Conservation (phyloP, 805 yeast species). For the Zygosaccharomyces lentus region DNA sequence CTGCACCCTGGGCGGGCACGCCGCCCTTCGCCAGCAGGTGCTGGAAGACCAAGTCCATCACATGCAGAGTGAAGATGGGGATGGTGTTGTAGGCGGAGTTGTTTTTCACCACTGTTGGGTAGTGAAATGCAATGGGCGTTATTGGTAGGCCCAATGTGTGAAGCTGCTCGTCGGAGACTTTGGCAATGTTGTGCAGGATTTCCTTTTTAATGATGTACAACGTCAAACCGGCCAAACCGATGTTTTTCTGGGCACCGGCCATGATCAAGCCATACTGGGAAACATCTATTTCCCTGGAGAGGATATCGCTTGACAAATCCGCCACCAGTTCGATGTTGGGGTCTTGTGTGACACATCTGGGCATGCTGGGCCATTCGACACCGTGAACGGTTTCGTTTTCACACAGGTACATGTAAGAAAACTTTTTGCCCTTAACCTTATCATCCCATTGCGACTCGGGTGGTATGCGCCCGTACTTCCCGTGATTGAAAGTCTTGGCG, state of each 20-base stretch:
- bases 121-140: constrained; percentile 84
- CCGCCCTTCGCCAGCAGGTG: constrained; percentile 70
- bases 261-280: constrained; percentile 81
- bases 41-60: constrained; percentile 72
- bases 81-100: constrained; percentile 94
- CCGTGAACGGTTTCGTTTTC: constrained; percentile 98
- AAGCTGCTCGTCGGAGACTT: constrained; percentile 60
- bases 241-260: constrained; percentile 98
- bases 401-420: constrained; percentile 84
- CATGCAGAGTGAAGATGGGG: constrained; percentile 87
- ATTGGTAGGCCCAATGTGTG: constrained; percentile 61
- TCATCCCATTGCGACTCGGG: constrained; percentile 58
- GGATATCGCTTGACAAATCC: constrained; percentile 90
- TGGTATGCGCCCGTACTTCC: constrained; percentile 67
- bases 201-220: constrained; percentile 84
- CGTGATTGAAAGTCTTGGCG: constrained; percentile 48
- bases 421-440: constrained; percentile 43
- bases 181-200: constrained; percentile 49
- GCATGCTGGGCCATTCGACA: constrained; percentile 62
- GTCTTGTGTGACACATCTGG: constrained; percentile 49
- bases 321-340: constrained; percentile 74
- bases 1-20: constrained; percentile 51
- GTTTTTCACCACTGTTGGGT: constrained; percentile 78
- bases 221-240: constrained; percentile 94
- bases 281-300: constrained; percentile 77